Conservation (phyloP, 805 yeast genomes). For the Kodamaea neixiangensis region DNA sequence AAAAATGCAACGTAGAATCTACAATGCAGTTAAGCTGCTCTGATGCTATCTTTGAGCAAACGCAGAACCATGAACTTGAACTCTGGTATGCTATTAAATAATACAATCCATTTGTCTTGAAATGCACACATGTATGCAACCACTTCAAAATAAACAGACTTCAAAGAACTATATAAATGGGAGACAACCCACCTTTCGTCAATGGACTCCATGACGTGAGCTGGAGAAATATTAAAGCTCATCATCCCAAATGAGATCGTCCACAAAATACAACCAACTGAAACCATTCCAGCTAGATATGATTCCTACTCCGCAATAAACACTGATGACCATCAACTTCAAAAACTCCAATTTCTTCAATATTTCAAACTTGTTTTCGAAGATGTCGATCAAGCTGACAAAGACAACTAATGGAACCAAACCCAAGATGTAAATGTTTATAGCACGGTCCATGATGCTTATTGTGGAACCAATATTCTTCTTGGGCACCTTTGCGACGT, state of each 20-base stretch:
- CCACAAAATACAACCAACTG: conserved; percentile 85
- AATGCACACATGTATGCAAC: background rate
- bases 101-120: background rate
- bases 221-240: conserved; percentile 6
- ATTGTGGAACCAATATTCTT: conserved; percentile 20
- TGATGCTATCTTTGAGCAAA: background rate
- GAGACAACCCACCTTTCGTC: background rate
- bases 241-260: conserved; percentile 65
- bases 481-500: conserved; percentile 62
- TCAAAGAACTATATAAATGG: background rate
- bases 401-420: conserved; percentile 61
- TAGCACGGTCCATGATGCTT: conserved; percentile 64
- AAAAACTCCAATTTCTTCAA: conserved; percentile 69
- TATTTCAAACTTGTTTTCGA: conserved; percentile 54
- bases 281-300: conserved; percentile 85
- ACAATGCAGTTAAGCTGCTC: too few species aligned
- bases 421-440: conserved; percentile 65
- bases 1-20: too few species aligned
- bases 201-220: background rate
- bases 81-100: background rate
- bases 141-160: background rate
- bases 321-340: conserved; percentile 78
- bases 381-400: conserved; percentile 48
- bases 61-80: background rate
- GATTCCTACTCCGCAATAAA: conserved; percentile 85